Evolutionary conservation across 495 filamentous ascomycete genomes (phyloP), one percentile per base, ranked within the genome.

Genomic region (Penicillium malachiteum): DNA sequence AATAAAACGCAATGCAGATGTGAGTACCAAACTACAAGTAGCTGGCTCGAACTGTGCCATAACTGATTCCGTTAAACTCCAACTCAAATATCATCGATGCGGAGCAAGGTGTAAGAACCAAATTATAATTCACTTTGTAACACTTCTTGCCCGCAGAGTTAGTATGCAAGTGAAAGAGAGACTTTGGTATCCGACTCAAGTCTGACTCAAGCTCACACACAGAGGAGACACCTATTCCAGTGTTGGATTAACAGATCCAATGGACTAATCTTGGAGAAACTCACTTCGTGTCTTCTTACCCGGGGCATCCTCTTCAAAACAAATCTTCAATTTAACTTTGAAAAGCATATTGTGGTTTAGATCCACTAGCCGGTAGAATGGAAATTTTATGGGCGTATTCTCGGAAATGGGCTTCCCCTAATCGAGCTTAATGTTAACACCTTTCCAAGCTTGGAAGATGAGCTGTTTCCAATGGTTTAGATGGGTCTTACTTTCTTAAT

Each of bases 51-150:
- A 65, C 49, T 0, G 14, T 54, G 1, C 67, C 65, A 30, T 71
- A 73, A 1, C 60, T 56, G 1, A 61, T 53, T 0, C 58, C 58
- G 17, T 73, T 68, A 21, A 73, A 68, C 16, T 69, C 48, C 5
- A 68, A 41, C 3, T 71, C 55, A 18, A 72, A 69, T 3, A 66
- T 7, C 38, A 72, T 31, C 0, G 64, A 66, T 0, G 67, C 64
- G 0, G 67, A 72, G 2, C 34, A 52, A 0, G 69, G 64, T 1
- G 58, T 71, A 17, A 73, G 41, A 14, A 60, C 54, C 13, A 72
- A 30, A 0, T 60, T 17, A 18, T 17, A 69, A 1, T 10, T 0
- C 13, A 73, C 45, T 0, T 50, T 21, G 40, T 55, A 69, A 32
- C 62, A 73, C 11, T 58, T 14, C 0, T 50, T 13, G 0, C 69